Percentiles rank a stretch among this genome's conserved stretches.
Conservation (phyloP, 306 rosid species). For the Vigna angularis region DNA sequence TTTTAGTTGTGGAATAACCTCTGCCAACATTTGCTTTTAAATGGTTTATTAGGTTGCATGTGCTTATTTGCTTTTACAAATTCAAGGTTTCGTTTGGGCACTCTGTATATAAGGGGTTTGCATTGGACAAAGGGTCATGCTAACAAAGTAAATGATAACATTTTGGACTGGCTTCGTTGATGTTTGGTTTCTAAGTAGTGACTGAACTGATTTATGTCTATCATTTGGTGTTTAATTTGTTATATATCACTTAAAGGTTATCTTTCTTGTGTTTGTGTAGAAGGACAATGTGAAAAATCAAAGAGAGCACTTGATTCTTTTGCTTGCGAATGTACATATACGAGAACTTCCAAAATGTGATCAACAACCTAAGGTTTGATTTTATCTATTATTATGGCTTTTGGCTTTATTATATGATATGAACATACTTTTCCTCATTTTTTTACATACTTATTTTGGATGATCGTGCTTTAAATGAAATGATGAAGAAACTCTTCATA, state of each 20-base stretch:
- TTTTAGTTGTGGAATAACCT: slow-evolving; percentile 30
- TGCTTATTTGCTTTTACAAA: slow-evolving; percentile 51
- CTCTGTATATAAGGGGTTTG: slow-evolving; percentile 88
- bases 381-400: slow-evolving; percentile 32
- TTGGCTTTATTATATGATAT: slow-evolving; percentile 32
- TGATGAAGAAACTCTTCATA: slow-evolving; percentile 95
- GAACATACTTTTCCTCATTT: neutral
- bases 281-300: slow-evolving; percentile 90
- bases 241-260: slow-evolving; percentile 25
- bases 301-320: slow-evolving; percentile 96
- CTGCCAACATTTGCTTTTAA: neutral
- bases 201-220: slow-evolving; percentile 32
- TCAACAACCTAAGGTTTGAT: slow-evolving; percentile 77
- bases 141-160: slow-evolving; percentile 74
- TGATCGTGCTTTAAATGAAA: slow-evolving; percentile 76
- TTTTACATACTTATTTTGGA: slow-evolving; percentile 59
- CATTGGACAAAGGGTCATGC: slow-evolving; percentile 72
- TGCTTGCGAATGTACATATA: slow-evolving; percentile 92
- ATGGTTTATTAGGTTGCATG: slow-evolving; percentile 20
- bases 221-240: slow-evolving; percentile 30
- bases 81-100: slow-evolving; percentile 73
- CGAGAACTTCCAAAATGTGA: slow-evolving; percentile 70
- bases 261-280: slow-evolving; percentile 58
- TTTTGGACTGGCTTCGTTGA: slow-evolving; percentile 94
- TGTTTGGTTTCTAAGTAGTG: slow-evolving; percentile 95